phyloP scores from a whole-genome alignment of 2,329 filamentous ascomycete genomes.

The Hymenoscyphus occultus region DNA sequence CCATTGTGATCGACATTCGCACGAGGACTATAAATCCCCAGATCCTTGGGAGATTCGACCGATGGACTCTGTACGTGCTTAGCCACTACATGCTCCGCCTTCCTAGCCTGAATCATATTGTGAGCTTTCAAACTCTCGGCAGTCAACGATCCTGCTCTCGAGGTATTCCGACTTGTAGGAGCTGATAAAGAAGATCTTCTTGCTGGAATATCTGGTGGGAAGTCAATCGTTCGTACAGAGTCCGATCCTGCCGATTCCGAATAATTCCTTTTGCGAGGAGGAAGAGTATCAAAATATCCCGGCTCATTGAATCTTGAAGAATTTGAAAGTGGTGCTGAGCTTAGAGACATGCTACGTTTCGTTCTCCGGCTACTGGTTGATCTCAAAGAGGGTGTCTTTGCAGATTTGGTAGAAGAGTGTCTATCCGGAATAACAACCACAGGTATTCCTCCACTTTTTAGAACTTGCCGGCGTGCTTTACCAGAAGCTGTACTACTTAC shows the following conservation, averaged over 20 bases:
- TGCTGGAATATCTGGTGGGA: constrained; percentile 54
- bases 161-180: constrained; percentile 57
- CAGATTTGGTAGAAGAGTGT: constrained; percentile 47
- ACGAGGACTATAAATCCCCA: constrained; percentile 18
- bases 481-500: constrained; percentile 49
- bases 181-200: constrained; percentile 61
- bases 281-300: constrained; percentile 44
- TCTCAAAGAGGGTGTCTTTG: constrained; percentile 52
- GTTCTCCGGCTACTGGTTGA: constrained; percentile 60
- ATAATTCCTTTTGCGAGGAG: constrained; percentile 26
- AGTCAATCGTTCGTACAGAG: constrained; percentile 55
- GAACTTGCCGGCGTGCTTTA: constrained; percentile 56
- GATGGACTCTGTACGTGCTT: constrained; percentile 9
- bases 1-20: constrained; percentile 49
- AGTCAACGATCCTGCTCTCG: constrained; percentile 54
- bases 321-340: constrained; percentile 46
- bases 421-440: constrained; percentile 62
- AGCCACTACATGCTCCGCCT: constrained; percentile 15
- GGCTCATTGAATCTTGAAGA: constrained; percentile 44
- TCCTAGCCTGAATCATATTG: constrained; percentile 38
- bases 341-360: constrained; percentile 51
- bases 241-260: constrained; percentile 35
- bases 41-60: constrained; percentile 21
- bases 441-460: constrained; percentile 58
- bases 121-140: constrained; percentile 57